Percentiles rank a stretch among this genome's conserved stretches.
phyloP scores from a whole-genome alignment of 495 filamentous ascomycete species.

The Neurospora sp. region DNA sequence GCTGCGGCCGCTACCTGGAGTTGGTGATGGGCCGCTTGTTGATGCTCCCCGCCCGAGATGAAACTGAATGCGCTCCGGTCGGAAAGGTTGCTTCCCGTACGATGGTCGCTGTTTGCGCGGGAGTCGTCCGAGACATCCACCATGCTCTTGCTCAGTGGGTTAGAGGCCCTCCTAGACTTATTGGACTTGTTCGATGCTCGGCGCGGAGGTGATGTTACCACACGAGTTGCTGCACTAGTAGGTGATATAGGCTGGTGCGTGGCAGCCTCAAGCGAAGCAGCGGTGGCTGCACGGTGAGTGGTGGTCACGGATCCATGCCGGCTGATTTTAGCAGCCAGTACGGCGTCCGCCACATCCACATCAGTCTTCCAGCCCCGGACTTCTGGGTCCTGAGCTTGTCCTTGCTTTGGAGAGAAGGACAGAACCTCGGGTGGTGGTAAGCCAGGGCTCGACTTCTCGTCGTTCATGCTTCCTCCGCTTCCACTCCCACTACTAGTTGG shows the following conservation, averaged over 20 bases:
- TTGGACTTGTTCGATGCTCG: conserved; percentile 7
- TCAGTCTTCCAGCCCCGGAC: conserved; percentile 52
- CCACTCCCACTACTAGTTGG: conserved; percentile 1
- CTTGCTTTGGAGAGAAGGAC: conserved; percentile 10
- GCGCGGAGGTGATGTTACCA: conserved; percentile 5
- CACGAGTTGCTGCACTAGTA: neutral
- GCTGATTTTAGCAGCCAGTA: conserved; percentile 22
- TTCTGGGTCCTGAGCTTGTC: conserved; percentile 34
- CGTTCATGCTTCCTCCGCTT: neutral
- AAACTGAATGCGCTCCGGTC: conserved; percentile 32
- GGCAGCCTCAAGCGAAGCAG: neutral
- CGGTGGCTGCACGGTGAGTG: neutral
- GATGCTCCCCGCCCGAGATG: conserved; percentile 3
- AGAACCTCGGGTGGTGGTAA: conserved; percentile 10
- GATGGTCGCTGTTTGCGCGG: conserved; percentile 24
- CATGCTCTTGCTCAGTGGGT: neutral
- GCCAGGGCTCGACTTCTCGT: neutral
- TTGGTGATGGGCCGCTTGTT: neutral
- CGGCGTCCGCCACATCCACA: conserved; percentile 45
- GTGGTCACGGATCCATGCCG: conserved; percentile 10
- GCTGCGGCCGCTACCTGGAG: conserved; percentile 16
- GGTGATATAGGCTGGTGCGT: neutral
- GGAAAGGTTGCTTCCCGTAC: conserved; percentile 31
- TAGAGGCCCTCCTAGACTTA: neutral
- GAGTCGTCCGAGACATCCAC: conserved; percentile 13